These are phyloP conservation scores for Rhytidiadelphus loreus DNA, from an alignment of 225 moss, liverwort and hornwort genomes.

Conservation along the genomic window DNA sequence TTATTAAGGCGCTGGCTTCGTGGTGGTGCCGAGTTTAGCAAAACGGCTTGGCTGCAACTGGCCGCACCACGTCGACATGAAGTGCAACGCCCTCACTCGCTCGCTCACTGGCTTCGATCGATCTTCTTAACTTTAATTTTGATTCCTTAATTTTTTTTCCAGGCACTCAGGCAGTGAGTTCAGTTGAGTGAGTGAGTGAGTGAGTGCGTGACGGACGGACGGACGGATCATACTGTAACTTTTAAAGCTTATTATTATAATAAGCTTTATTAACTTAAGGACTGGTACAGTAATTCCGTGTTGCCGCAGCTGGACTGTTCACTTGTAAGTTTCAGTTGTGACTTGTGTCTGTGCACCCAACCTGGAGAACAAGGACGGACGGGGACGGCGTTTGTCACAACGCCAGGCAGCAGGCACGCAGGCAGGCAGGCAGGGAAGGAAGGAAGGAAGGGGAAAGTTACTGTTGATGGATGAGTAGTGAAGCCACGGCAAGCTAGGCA, in stretches of 20 bases:
- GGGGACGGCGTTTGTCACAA: not conserved
- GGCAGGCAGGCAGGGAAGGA: not conserved
- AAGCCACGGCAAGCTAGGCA: too few relatives aligned
- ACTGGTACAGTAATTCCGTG: too few relatives aligned
- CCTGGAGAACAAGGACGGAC: slow-evolving; percentile 11
- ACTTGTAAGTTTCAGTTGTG: not conserved
- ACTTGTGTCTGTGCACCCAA: not conserved
- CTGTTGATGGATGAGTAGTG: not conserved
- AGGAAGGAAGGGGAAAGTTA: not conserved
- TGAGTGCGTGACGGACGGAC: too few relatives aligned
- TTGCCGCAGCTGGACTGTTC: not conserved
- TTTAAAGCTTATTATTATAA: too few relatives aligned
- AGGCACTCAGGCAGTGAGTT: too few relatives aligned
- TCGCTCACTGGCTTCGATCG: too few relatives aligned
- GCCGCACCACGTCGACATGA: not conserved
- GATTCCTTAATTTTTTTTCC: not conserved
- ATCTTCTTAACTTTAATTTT: not conserved
- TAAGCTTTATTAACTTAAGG: too few relatives aligned
- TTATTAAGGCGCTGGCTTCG: not conserved
- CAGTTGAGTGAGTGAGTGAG: too few relatives aligned
- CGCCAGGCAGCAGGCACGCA: not conserved
- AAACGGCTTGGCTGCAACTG: not conserved
- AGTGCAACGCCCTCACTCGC: too few relatives aligned
- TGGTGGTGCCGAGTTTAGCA: not conserved
- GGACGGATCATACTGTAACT: too few relatives aligned